Evolutionary conservation across 768 basidiomycete species (phyloP), one percentile per base, ranked within the genome.

Genomic region (Pisolithus albus): DNA sequence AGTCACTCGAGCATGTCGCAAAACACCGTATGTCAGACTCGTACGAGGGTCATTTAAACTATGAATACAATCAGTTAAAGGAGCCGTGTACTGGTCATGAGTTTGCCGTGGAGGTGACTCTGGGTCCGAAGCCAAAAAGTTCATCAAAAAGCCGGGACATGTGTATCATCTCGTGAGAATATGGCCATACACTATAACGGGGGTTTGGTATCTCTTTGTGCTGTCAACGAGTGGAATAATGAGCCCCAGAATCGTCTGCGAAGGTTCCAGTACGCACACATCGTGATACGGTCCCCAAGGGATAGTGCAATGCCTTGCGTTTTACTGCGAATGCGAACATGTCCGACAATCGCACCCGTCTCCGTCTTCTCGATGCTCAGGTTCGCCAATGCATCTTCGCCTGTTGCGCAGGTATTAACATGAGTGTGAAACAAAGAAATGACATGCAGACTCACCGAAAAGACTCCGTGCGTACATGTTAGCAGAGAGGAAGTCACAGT

Each of bases 221-320:
- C 74, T 75, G 55, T 4, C 48, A 21, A 19, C 7, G 21, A 6
- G 3, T 21, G 1, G 23, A 34, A 34, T 34, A 13, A 34, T 34
- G 34, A 34, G 34, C 34, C 30, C 34, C 11, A 34, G 15, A 13
- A 34, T 11, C 34, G 13, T 15, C 41, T 0, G 15, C 15, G 5
- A 21, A 11, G 28, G 32, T 9, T 36, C 24, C 13, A 51, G 38
- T 24, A 62, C 74, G 51, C 53, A 79, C 79, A 77, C 67, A 79
- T 74, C 9, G 79, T 91, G 61, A 92, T 92, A 61, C 84, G 77
- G 69, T 94, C 92, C n/a, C 92, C 95, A 55, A 99, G 69, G 16
- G 89, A 91, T 55, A 97, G 74, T 2, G 95, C 95, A 55, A 98
- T 97, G 49, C 95, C 95, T 67, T 98, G 95, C 21, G 95, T 97